Conservation (phyloP, 768 basidiomycete genomes). For the Lyophyllum shimeji region DNA sequence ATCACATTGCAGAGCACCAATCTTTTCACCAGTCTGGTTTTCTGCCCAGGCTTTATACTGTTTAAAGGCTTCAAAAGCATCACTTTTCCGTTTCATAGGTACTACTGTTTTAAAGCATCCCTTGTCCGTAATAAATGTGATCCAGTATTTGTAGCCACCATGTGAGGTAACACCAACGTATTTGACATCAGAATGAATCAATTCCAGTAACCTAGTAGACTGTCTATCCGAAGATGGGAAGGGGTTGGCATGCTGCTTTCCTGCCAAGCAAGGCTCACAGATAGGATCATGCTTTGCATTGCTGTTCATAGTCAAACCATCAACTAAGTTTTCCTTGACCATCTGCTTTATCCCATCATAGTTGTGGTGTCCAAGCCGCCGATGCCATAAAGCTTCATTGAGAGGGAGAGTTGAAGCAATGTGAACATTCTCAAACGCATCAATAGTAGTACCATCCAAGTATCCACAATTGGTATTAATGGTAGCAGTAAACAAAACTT, state of each 20-base stretch:
- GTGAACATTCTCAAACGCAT: too few species aligned
- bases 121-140: background rate
- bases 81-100: background rate
- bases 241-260: background rate
- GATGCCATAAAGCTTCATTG: too few species aligned
- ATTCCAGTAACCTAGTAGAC: background rate
- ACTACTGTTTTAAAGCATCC: background rate
- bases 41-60: background rate
- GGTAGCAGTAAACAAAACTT: too few species aligned
- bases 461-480: too few species aligned
- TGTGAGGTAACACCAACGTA: background rate
- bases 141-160: background rate
- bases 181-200: background rate
- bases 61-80: background rate
- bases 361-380: too few species aligned
- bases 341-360: too few species aligned
- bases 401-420: too few species aligned
- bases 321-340: too few species aligned
- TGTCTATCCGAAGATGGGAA: background rate
- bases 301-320: too few species aligned
- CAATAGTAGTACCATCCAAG: too few species aligned
- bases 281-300: background rate
- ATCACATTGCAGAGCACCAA: background rate
- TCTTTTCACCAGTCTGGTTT: background rate
- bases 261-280: background rate